Evolutionary conservation across 2,329 filamentous ascomycete genomes (phyloP).

Genomic region (Claviceps humidiphila): DNA sequence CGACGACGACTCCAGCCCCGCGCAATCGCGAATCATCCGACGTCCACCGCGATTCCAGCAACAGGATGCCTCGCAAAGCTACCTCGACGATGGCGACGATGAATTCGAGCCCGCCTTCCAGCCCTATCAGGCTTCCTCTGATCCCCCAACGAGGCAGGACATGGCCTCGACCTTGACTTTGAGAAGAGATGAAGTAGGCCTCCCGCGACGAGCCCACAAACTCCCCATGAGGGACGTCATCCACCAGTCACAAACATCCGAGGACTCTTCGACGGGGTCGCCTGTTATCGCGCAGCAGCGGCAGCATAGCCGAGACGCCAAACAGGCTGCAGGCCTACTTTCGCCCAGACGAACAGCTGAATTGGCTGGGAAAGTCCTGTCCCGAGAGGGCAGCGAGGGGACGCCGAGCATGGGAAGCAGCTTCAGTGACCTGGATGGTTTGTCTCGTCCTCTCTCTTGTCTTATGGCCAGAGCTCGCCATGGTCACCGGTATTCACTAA

Average conservation of each 20-base stretch:
- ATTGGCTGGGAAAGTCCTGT: conserved; percentile 41
- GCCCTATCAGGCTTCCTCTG: conserved; percentile 27
- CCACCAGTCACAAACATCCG: conserved; percentile 42
- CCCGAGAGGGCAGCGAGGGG: conserved; percentile 55
- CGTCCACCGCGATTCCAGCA: conserved; percentile 40
- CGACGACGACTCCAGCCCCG: conserved; percentile 37
- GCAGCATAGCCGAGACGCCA: conserved; percentile 18
- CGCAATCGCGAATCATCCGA: conserved; percentile 46
- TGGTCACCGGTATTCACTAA: not conserved
- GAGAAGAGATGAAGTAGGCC: conserved; percentile 28
- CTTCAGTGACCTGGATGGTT: conserved; percentile 74
- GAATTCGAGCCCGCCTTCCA: conserved; percentile 44
- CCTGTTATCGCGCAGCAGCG: conserved; percentile 22
- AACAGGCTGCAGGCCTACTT: conserved; percentile 29
- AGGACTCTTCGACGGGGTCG: conserved; percentile 47
- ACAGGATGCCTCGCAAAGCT: conserved; percentile 22
- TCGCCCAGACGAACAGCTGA: conserved; percentile 48
- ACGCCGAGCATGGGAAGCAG: conserved; percentile 74
- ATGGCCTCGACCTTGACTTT: conserved; percentile 42
- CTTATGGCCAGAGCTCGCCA: not conserved
- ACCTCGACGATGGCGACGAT: conserved; percentile 40
- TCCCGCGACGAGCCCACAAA: conserved; percentile 16
- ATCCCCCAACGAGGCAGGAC: conserved; percentile 26
- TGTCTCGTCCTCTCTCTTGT: conserved; percentile 7
- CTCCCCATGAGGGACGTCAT: conserved; percentile 20